Evolutionary conservation across 73 alveolate species (phyloP).

Genomic region (Paramecium biaurelia): DNA sequence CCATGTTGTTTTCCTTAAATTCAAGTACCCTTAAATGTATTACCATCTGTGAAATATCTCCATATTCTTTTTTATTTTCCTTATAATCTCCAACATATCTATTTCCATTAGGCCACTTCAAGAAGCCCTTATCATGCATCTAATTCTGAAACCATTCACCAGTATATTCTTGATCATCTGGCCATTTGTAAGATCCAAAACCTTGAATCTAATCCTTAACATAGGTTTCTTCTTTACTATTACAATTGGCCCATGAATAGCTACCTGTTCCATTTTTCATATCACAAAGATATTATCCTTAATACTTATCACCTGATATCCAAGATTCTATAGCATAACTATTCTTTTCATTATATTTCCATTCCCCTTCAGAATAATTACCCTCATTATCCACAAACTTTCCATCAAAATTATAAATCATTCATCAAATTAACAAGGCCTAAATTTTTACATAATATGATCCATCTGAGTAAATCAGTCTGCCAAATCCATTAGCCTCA

Average conservation of each 20-base stretch:
- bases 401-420: conserved; percentile 74
- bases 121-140: conserved; percentile 69
- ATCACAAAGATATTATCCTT: conserved; percentile 62
- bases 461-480: conserved; percentile 73
- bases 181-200: conserved; percentile 18
- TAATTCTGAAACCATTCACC: conserved; percentile 59
- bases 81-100: conserved; percentile 64
- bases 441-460: conserved; percentile 63
- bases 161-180: conserved; percentile 52
- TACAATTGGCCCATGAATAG: conserved; percentile 33
- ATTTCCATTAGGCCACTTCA: conserved; percentile 75
- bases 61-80: conserved; percentile 65
- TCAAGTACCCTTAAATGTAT: conserved; percentile 70
- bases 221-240: conserved; percentile 29
- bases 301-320: conserved; percentile 75
- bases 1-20: conserved; percentile 71
- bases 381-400: conserved; percentile 36
- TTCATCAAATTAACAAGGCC: conserved; percentile 50
- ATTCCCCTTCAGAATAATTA: conserved; percentile 82
- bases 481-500: conserved; percentile 58
- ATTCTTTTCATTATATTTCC: conserved; percentile 79
- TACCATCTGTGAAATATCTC: conserved; percentile 72
- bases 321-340: conserved; percentile 83
- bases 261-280: conserved; percentile 53
- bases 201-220: conserved; percentile 51